Evolutionary conservation across 345 rosid species (phyloP).

Genomic region (Melaleuca quinquenervia): DNA sequence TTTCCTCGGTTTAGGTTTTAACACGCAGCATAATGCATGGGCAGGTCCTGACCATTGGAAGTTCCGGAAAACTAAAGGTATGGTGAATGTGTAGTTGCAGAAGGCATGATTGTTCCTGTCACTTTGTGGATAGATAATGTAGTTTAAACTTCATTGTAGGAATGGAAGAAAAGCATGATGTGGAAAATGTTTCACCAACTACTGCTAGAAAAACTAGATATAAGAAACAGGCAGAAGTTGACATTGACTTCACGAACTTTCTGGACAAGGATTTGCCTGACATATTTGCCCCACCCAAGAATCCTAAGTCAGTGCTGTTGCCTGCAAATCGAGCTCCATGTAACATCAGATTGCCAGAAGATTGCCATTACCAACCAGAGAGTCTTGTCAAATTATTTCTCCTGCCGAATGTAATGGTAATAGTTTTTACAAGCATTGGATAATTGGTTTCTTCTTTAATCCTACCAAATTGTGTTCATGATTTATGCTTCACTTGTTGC

Average conservation of each 20-base stretch:
- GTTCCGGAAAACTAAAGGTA: slow-evolving; percentile 70
- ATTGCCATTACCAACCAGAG: slow-evolving; percentile 97
- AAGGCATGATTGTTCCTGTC: neutral
- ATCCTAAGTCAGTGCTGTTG: slow-evolving; percentile 58
- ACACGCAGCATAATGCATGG: slow-evolving; percentile 81
- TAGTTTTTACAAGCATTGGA: neutral
- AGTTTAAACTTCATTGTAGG: neutral
- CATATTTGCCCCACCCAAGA: slow-evolving; percentile 76
- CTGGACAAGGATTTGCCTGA: slow-evolving; percentile 56
- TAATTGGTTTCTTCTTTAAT: neutral
- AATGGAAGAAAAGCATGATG: slow-evolving; percentile 27
- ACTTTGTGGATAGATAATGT: neutral
- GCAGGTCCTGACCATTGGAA: slow-evolving; percentile 99
- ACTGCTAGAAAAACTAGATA: slow-evolving; percentile 48
- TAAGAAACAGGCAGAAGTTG: slow-evolving; percentile 57
- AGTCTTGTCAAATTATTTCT: slow-evolving; percentile 79
- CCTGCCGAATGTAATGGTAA: slow-evolving; percentile 75
- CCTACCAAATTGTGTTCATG: neutral
- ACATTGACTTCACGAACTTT: slow-evolving; percentile 64
- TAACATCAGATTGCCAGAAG: slow-evolving; percentile 79
- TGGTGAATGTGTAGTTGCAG: neutral
- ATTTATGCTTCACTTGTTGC: slow-evolving; percentile 15
- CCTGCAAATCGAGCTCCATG: slow-evolving; percentile 59
- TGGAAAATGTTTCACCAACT: slow-evolving; percentile 33
- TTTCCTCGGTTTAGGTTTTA: slow-evolving; percentile 55